Evolutionary conservation across 768 basidiomycete species (phyloP).

Genomic region (Astraeus odoratus): DNA sequence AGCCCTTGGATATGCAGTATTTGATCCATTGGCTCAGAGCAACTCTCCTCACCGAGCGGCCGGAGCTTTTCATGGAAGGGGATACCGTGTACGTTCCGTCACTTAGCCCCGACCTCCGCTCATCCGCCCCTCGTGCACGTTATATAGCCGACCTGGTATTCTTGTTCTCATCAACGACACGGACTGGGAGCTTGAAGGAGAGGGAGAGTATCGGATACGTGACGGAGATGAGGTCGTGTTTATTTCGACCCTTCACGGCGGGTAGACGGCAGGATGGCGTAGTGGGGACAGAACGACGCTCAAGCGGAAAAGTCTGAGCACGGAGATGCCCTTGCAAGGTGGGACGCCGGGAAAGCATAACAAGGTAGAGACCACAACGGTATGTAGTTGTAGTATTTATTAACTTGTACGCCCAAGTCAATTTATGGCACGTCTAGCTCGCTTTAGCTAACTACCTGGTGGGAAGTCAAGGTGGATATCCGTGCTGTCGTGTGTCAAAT

Average conservation of each 20-base stretch:
- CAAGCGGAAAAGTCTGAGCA: background rate
- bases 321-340: too few species aligned
- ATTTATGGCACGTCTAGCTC: too few species aligned
- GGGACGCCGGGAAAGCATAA: too few species aligned
- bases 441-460: too few species aligned
- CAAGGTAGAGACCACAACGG: too few species aligned
- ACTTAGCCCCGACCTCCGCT: background rate
- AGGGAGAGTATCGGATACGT: constrained; percentile 75
- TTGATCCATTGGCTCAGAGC: constrained; percentile 75
- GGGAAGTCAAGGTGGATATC: too few species aligned
- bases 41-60: constrained; percentile 73
- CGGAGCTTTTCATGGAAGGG: constrained; percentile 84
- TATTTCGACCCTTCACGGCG: constrained; percentile 94
- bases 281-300: background rate
- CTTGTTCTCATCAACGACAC: constrained; percentile 95
- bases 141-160: constrained; percentile 83
- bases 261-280: constrained; percentile 32
- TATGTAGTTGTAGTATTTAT: too few species aligned
- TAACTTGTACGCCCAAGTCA: too few species aligned
- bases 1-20: constrained; percentile 59
- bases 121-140: too few species aligned
- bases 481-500: too few species aligned
- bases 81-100: constrained; percentile 66
- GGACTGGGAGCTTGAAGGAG: constrained; percentile 97
- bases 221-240: constrained; percentile 88